Evolutionary conservation across 2,329 filamentous ascomycete genomes (phyloP), one percentile per base, ranked within the genome.

Genomic region (Epichloe elymi): DNA sequence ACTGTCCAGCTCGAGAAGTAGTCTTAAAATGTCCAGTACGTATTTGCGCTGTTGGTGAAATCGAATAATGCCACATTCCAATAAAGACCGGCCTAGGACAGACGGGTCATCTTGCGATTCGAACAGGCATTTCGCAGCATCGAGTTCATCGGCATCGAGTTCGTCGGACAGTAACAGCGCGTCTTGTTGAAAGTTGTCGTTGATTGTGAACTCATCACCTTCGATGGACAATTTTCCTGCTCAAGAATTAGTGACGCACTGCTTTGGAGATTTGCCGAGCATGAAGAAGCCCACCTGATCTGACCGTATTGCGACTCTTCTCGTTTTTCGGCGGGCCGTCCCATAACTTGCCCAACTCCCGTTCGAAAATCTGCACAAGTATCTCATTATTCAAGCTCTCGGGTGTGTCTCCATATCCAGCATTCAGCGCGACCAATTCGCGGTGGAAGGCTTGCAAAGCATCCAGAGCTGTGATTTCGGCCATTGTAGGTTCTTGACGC

Each of bases 31-130:
- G 64, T 95, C 87, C 36, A 97, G 79, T 41, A 94, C 70, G 60
- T 85, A 88, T 61, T 86, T 85, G 56, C 91, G 82, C 58, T 87
- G 82, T 59, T 90, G 83, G 67, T 98, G 91, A 66, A 94, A 95
- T 57, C 83, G 81, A 61, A 97, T 86, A 56, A 96, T 79, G 53
- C 86, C 86, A 58, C 85, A 85, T 64, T 90, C 83, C 50, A 88
- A 75, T 53, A 87, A 75, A 3, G 87, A 76, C 23, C 87, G 80
- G 54, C 88, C 88, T 5, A 89, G 73, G 15, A 79, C 73, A 43
- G 79, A 74, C 15, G 81, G 75, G 58, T 90, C 83, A 38, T 81
- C 76, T 62, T 87, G 79, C 17, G 86, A 82, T 51, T 84, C 82
- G 48, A 94, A 71, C 52, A 95, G 80, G 47, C 93, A 78, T 57